Percentiles rank a stretch among this genome's conserved stretches.
These are phyloP conservation scores for Komagataella phaffii DNA, from an alignment of 805 yeast species.

Conservation along the genomic window DNA sequence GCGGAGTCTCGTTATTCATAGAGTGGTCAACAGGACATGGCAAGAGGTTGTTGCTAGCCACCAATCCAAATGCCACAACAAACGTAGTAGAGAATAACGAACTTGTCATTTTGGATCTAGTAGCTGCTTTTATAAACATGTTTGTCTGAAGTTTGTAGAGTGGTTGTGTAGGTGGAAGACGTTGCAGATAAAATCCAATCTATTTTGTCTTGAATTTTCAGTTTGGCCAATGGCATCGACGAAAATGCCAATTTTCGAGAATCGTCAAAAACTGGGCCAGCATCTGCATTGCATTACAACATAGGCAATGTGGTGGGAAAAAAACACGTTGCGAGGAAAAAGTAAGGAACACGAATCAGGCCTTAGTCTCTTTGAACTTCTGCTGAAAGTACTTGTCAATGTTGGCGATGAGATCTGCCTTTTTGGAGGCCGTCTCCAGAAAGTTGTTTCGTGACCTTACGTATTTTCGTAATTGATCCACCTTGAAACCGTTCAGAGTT, in stretches of 20 bases:
- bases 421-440: constrained; percentile 23
- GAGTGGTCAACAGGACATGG: constrained; percentile 33
- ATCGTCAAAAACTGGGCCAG: background rate
- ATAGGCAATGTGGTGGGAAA: background rate
- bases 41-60: constrained; percentile 17
- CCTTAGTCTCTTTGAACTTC: background rate
- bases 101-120: constrained; percentile 41
- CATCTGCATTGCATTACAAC: background rate
- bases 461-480: constrained; percentile 27
- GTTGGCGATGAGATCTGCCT: constrained; percentile 28
- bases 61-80: constrained; percentile 49
- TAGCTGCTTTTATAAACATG: constrained; percentile 47
- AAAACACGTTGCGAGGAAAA: background rate
- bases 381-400: constrained; percentile 17
- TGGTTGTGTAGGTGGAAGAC: background rate
- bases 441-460: constrained; percentile 19
- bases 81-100: constrained; percentile 65
- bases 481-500: constrained; percentile 21
- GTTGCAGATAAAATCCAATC: background rate
- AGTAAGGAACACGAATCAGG: background rate
- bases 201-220: background rate
- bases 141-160: background rate
- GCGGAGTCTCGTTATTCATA: constrained; percentile 18
- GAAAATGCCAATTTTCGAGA: background rate
- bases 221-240: background rate